Evolutionary conservation across 495 filamentous ascomycete species (phyloP).

Genomic region (Penicillium nucicola): DNA sequence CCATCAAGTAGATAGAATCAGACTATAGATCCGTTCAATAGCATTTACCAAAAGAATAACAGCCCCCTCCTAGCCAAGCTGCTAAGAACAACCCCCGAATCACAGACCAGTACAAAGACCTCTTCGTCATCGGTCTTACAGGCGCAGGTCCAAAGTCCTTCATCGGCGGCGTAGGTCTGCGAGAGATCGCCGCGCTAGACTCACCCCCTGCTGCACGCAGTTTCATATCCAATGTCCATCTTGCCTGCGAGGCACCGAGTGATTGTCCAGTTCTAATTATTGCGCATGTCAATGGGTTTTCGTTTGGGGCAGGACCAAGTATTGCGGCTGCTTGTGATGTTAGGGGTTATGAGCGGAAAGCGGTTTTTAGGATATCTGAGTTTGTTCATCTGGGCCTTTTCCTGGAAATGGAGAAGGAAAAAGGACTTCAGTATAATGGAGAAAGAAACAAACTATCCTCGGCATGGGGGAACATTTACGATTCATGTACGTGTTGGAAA

Average conservation of each 20-base stretch:
- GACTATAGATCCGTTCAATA: too few relatives aligned
- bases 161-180: slow-evolving; percentile 22
- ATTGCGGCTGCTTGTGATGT: slow-evolving; percentile 24
- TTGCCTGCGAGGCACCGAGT: slow-evolving; percentile 12
- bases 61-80: slow-evolving; percentile 11
- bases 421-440: too few relatives aligned
- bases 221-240: slow-evolving; percentile 20
- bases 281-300: slow-evolving; percentile 21
- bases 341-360: slow-evolving; percentile 15
- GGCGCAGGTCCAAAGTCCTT: slow-evolving; percentile 22
- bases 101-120: slow-evolving; percentile 1
- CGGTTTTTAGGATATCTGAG: slow-evolving; percentile 27
- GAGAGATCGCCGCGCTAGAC: slow-evolving; percentile 14
- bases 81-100: slow-evolving; percentile 5
- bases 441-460: too few relatives aligned
- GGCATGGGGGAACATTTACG: not conserved
- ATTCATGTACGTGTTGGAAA: too few relatives aligned
- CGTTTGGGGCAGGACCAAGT: slow-evolving; percentile 20
- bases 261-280: slow-evolving; percentile 22
- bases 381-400: slow-evolving; percentile 22
- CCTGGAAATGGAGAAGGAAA: too few relatives aligned
- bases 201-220: slow-evolving; percentile 10
- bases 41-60: not conserved
- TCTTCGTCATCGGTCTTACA: slow-evolving; percentile 20
- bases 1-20: too few relatives aligned